Evolutionary conservation across 805 yeast species (phyloP), one percentile per base, ranked within the genome.

Genomic region (Pichia deserticola): DNA sequence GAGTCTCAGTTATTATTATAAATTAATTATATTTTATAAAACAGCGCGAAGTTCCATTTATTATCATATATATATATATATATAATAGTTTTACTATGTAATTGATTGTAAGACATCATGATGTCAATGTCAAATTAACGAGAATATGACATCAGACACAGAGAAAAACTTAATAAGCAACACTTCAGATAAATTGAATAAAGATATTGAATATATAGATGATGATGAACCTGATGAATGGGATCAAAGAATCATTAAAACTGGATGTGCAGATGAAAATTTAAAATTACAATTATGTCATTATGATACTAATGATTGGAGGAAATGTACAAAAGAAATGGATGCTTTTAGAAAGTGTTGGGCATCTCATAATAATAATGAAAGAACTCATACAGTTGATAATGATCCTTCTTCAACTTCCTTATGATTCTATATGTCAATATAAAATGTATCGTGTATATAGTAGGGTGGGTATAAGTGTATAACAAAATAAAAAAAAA

Each of bases 281-380:
- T 65, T 82, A 60, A 78, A 78, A 13, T 67, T 87, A 34, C 87
- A 83, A 47, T 65, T 86, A 35, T 87, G 96, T 57, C 89, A 84
- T 60, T 89, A 89, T 4, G 95, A 86, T 51, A 83, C 82, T 1
- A 79, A 79, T 32, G 95, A 87, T 61, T 87, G 96, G 96, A 68
- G 95, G 48, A 67, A 79, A 58, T 86, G 95, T 55, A 62, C 78
- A 3, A 67, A 69, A 20, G 93, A 86, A 73, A 72, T 73, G 77
- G 59, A 58, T 5, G 74, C 63, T 2, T 73, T 73, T 51, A 66
- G 65, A 33, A 61, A 66, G 48, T 73, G 78, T 51, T 73, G 78
- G 78, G 69, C 62, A 5, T 52, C 49, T 13, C 65, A 69, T 49
- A 55, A 65, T 43, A 73, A 73, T 58, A 64, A 72, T 52, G 54